Evolutionary conservation across 805 yeast genomes (phyloP).

Genomic region (Ogataea zsoltii): DNA sequence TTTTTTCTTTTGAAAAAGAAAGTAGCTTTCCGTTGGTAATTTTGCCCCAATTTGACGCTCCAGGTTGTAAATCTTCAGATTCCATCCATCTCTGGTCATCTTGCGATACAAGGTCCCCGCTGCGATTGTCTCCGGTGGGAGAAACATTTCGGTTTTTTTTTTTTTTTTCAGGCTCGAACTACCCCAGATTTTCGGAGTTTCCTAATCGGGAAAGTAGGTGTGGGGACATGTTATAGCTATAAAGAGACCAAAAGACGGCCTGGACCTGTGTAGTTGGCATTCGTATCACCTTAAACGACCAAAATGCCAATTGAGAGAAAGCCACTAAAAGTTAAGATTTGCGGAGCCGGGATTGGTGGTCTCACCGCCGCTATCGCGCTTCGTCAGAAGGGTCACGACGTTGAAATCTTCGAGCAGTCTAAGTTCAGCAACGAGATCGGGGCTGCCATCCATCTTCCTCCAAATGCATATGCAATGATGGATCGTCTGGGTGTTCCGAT

Average conservation of each 20-base stretch:
- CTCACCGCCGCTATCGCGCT: conserved; percentile 29
- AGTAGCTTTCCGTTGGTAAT: too few relatives aligned
- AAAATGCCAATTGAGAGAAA: conserved; percentile 9
- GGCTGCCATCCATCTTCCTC: conserved; percentile 32
- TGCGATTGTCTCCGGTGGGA: not conserved
- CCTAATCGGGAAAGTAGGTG: not conserved
- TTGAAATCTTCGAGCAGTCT: conserved; percentile 29
- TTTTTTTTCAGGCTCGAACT: not conserved
- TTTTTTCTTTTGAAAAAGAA: too few relatives aligned
- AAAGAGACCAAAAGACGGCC: not conserved
- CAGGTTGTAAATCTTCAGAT: too few relatives aligned
- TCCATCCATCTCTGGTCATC: too few relatives aligned
- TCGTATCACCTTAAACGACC: too few relatives aligned
- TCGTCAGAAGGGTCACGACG: conserved; percentile 29
- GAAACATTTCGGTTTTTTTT: too few relatives aligned
- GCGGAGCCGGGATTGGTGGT: conserved; percentile 34
- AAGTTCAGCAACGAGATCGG: conserved; percentile 33
- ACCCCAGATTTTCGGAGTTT: conserved; percentile 1
- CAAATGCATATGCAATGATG: conserved; percentile 32
- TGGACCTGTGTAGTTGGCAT: too few relatives aligned
- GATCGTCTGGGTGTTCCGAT: conserved; percentile 30
- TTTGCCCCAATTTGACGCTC: too few relatives aligned
- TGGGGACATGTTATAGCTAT: not conserved
- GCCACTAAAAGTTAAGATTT: conserved; percentile 21
- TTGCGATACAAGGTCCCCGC: too few relatives aligned